Conservation (phyloP, 805 yeast genomes). For the Sugiyamaella americana region DNA sequence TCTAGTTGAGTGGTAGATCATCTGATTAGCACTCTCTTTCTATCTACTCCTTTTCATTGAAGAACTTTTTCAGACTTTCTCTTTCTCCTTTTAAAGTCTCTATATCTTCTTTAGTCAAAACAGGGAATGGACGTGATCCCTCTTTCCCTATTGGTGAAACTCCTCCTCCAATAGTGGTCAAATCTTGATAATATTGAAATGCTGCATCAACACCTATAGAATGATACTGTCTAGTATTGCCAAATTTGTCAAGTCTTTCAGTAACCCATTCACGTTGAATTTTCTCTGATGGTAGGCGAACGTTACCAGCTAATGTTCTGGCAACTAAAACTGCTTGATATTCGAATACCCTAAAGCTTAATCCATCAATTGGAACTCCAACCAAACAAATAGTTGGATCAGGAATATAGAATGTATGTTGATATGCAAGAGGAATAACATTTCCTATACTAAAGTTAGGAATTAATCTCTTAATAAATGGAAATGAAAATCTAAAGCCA, state of each 20-base stretch:
- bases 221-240: slow-evolving; percentile 5
- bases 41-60: too few species aligned
- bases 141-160: background rate
- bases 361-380: slow-evolving; percentile 10
- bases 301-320: slow-evolving; percentile 6
- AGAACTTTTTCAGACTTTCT: background rate
- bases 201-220: slow-evolving; percentile 7
- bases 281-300: slow-evolving; percentile 7
- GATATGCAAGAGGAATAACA: slow-evolving; percentile 9
- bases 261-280: slow-evolving; percentile 11
- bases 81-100: slow-evolving; percentile 1
- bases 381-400: slow-evolving; percentile 10
- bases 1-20: too few species aligned
- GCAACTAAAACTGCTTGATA: slow-evolving; percentile 16
- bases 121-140: slow-evolving; percentile 4
- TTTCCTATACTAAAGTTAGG: slow-evolving; percentile 7
- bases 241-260: slow-evolving; percentile 3
- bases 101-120: slow-evolving; percentile 3
- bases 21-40: too few species aligned
- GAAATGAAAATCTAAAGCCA: slow-evolving; percentile 11
- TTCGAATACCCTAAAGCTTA: slow-evolving; percentile 12
- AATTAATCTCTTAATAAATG: slow-evolving; percentile 5
- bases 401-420: slow-evolving; percentile 8
- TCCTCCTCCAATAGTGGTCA: slow-evolving; percentile 4
- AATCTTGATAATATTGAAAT: slow-evolving; percentile 1